Base-by-base conservation (phyloP, 768 basidiomycete genomes). In the Termitomyces sp. region DNA sequence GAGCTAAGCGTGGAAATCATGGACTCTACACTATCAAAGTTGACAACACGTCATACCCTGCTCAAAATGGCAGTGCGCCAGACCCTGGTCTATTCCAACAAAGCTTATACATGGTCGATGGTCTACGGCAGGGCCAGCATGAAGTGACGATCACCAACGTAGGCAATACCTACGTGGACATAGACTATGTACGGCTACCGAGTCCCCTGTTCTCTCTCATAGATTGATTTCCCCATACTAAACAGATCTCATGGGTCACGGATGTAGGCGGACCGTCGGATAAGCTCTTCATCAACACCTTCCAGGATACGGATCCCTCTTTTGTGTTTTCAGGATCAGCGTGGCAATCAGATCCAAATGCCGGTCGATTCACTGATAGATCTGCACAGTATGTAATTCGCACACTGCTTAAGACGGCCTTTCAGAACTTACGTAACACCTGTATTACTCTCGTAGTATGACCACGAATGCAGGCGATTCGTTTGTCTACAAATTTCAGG, bases 1-100 rank as follows among this genome's bases (percentile, higher is more conserved):
- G 85, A 8, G 77, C 82, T 2, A 80, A 81, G 57, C 75, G 83
- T 24, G 44, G 58, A 7, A 81, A 82, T 57, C 81, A 84, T 64
- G 82, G 84, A 0, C 65, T 57, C 12, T 86, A 76, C 64, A 70
- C 71, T 36, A 74, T 84, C 45, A 68, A 70, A 35, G 67, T 84
- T 1, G 83, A 86, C 68, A 59, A 70, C 33, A 64, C 52, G 11
- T 61, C 59, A 35, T 77, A 69, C 49, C 58, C 71, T 15, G 52
- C 61, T 32, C 55, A 62, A 20, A 73, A 73, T 58, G 81, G 80
- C 12, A 45, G 61, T 9, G 55, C 65, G 28, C 55, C 53, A 38
- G 67, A 66, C 46, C 71, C 67, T 16, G 71, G 64, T 40, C 20
- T 67, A 20, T 84, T 79, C 63, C 80, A 82, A 65, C 72, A 74